Conservation (phyloP, 306 rosid genomes). For the Corylus avellana region DNA sequence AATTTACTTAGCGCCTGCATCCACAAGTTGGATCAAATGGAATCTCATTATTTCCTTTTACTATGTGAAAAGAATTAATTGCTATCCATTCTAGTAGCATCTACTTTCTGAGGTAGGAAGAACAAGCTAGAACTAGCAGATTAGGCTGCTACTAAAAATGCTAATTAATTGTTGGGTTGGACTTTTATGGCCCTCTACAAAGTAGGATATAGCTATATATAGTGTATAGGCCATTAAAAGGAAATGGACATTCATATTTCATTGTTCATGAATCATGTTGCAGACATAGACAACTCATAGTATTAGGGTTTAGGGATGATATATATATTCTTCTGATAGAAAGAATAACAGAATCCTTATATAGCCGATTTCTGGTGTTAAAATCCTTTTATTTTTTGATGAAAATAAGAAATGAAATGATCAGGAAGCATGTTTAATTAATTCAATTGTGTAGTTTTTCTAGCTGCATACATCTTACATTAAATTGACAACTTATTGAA, state of each 20-base stretch:
- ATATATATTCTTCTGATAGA: not conserved
- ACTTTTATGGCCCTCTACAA: slow-evolving; percentile 3
- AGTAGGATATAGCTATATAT: not conserved
- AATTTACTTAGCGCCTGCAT: not conserved
- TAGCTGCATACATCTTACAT: not conserved
- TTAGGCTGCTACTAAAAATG: not conserved
- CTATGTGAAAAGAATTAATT: not conserved
- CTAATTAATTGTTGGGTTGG: slow-evolving; percentile 21
- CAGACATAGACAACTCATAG: not conserved
- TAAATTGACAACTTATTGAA: not conserved
- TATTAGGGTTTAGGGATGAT: not conserved
- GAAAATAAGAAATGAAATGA: too few species aligned
- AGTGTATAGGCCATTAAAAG: not conserved
- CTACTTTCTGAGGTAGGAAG: slow-evolving; percentile 11
- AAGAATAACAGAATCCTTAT: too few species aligned
- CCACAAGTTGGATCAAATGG: not conserved
- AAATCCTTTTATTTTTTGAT: not conserved
- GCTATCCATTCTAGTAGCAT: not conserved
- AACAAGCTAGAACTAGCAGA: not conserved
- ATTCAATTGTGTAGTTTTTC: too few species aligned
- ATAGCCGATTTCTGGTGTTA: not conserved
- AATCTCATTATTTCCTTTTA: not conserved
- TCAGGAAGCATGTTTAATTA: too few species aligned
- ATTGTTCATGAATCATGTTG: not conserved
- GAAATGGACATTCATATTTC: not conserved